Evolutionary conservation across 2,329 filamentous ascomycete species (phyloP).

Genomic region (Dothideomycetes sp.): DNA sequence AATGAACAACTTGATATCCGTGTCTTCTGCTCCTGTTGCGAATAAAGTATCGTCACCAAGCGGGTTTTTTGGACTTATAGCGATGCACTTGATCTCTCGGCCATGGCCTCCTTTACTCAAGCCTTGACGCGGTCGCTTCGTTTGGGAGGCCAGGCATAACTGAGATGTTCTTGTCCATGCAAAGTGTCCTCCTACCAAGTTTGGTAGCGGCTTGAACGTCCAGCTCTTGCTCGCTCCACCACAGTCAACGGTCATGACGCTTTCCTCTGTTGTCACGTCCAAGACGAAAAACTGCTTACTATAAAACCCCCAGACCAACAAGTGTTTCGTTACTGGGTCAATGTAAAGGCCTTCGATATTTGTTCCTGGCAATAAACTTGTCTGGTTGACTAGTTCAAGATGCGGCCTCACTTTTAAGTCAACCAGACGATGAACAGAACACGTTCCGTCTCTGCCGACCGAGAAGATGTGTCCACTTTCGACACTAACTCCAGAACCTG

Average conservation of each 20-base stretch:
- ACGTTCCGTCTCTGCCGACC: constrained; percentile 68
- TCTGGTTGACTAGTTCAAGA: constrained; percentile 56
- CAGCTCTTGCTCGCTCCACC: constrained; percentile 78
- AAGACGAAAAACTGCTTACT: constrained; percentile 72
- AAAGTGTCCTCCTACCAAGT: constrained; percentile 43
- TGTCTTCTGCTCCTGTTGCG: constrained; percentile 63
- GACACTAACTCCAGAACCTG: constrained; percentile 1
- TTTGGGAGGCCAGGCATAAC: constrained; percentile 12
- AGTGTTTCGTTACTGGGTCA: constrained; percentile 36
- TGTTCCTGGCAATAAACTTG: constrained; percentile 60
- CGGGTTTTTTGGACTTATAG: constrained; percentile 30
- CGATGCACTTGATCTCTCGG: constrained; percentile 66
- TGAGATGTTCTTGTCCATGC: constrained; percentile 63
- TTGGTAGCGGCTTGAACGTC: constrained; percentile 39
- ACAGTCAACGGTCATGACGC: constrained; percentile 66
- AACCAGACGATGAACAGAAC: constrained; percentile 50
- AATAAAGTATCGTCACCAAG: constrained; percentile 33
- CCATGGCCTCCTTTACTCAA: constrained; percentile 61
- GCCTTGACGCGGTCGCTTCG: constrained; percentile 7
- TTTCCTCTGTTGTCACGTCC: constrained; percentile 62
- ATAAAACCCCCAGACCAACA: constrained; percentile 73
- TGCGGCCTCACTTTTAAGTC: constrained; percentile 19
- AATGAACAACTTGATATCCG: constrained; percentile 61
- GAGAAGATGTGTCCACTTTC: constrained; percentile 50
- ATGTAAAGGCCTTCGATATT: constrained; percentile 68